Conservation (phyloP, 1,284 basidiomycete species). For the Testicularia cyperi region DNA sequence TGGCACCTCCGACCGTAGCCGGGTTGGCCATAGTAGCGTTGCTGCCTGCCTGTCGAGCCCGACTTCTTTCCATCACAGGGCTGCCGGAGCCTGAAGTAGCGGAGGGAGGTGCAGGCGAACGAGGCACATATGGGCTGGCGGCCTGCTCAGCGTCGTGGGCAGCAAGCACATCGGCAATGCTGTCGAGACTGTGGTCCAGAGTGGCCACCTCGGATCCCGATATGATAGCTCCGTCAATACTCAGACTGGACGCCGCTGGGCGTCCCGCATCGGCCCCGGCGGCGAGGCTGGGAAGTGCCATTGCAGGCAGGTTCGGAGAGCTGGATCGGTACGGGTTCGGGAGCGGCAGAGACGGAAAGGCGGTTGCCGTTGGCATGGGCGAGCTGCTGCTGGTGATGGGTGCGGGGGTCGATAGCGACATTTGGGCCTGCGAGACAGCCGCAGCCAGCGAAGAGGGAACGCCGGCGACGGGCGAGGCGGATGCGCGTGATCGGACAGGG, state of each 20-base stretch:
- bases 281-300: slow-evolving; percentile 28
- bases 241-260: slow-evolving; percentile 43
- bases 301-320: slow-evolving; percentile 39
- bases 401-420: slow-evolving; percentile 1
- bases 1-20: too few species aligned
- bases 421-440: slow-evolving; percentile 20
- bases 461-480: slow-evolving; percentile 17
- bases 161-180: slow-evolving; percentile 45
- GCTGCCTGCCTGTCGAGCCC: background rate
- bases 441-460: slow-evolving; percentile 20
- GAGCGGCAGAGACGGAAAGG: slow-evolving; percentile 46
- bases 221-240: slow-evolving; percentile 58
- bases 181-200: slow-evolving; percentile 44
- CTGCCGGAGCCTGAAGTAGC: slow-evolving; percentile 14
- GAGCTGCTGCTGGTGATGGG: slow-evolving; percentile 6
- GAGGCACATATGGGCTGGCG: slow-evolving; percentile 36
- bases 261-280: slow-evolving; percentile 30
- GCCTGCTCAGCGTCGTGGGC: slow-evolving; percentile 39
- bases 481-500: slow-evolving; percentile 26
- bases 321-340: slow-evolving; percentile 48
- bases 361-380: slow-evolving; percentile 38
- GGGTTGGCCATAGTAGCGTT: too few species aligned
- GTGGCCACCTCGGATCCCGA: slow-evolving; percentile 46
- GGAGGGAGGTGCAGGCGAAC: slow-evolving; percentile 18
- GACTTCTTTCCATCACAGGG: slow-evolving; percentile 16